Evolutionary conservation across 2,329 filamentous ascomycete genomes (phyloP), one percentile per base, ranked within the genome.

Genomic region (Curvularia verruculosa): DNA sequence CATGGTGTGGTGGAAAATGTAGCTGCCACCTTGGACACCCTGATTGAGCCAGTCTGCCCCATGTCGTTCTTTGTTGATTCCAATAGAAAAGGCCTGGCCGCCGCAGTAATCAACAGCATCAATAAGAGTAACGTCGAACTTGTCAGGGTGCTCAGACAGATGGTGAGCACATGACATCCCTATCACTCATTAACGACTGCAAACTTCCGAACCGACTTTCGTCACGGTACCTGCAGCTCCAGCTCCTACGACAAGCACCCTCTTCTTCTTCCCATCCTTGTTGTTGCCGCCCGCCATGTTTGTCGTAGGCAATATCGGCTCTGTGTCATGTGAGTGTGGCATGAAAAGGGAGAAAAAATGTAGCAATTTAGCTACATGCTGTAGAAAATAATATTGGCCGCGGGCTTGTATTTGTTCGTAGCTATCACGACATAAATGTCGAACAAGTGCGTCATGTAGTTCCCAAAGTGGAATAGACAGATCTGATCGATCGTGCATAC

Each of bases 1-100:
- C 79, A 88, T 84, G 0, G 86, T 88, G 66, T 89, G 86, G 67
- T 88, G 85, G 75, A 89, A 89, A 61, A 88, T 88, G 76, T 87
- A 81, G 34, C 81, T 83, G 15, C 86, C 86, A 28, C 86, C 86
- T 66, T 89, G 86, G 1, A 89, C 85, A 49, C 85, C 85, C 60
- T 87, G 83, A 56, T 87, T 87, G 52, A 87, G 75, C 84, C 83
- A 86, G 64, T 77, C 80, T 23, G 85, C 84, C 8, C 85, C 84
- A 69, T 85, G 80, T 58, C 81, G 81, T 49, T 82, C 73, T 55
- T 83, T 81, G 69, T 87, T 82, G 19, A 87, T 66, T 2, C 81
- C 75, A 36, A 86, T 83, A 1, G 84, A 85, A 60, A 83, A 86
- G 0, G 85, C 85, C 66, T 87, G 84, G 4, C 85, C 85, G 52